These are phyloP conservation scores for Podospora fimiseda DNA, from an alignment of 495 filamentous ascomycete genomes.

Conservation along the genomic window DNA sequence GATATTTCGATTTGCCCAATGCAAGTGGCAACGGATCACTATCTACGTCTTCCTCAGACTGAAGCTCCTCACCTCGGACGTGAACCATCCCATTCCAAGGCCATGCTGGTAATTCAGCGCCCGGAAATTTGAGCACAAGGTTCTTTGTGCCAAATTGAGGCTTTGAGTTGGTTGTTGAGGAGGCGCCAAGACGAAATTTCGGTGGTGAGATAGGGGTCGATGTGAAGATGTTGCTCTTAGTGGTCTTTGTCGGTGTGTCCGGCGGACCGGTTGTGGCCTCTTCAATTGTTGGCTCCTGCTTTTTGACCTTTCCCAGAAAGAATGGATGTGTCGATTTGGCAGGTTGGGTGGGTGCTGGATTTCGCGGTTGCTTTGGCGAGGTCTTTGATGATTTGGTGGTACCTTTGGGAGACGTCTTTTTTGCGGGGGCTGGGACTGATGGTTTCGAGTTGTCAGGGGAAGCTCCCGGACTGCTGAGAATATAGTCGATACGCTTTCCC, in stretches of 20 bases:
- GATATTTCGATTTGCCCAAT: conserved; percentile 46
- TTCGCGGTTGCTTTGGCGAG: not conserved
- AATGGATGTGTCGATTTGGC: conserved; percentile 74
- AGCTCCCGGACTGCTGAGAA: conserved; percentile 19
- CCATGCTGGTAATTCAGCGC: conserved; percentile 60
- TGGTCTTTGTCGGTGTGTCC: not conserved
- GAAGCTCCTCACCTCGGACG: conserved; percentile 36
- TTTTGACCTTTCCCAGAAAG: conserved; percentile 50
- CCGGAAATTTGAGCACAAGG: conserved; percentile 47
- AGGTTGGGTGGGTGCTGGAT: conserved; percentile 12
- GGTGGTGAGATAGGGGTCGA: conserved; percentile 30
- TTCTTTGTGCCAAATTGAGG: conserved; percentile 30
- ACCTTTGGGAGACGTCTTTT: not conserved
- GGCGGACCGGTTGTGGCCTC: conserved; percentile 16
- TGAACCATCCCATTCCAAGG: conserved; percentile 61
- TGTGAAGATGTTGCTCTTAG: conserved; percentile 28
- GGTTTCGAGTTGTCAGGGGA: conserved; percentile 13
- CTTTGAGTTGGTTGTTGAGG: conserved; percentile 16
- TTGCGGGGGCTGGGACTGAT: conserved; percentile 14
- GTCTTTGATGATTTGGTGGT: not conserved
- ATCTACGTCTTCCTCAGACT: not conserved
- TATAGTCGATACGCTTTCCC: conserved; percentile 28
- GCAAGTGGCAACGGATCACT: not conserved
- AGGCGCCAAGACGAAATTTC: conserved; percentile 14
- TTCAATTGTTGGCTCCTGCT: conserved; percentile 9